Base-by-base conservation (phyloP, 2,329 filamentous ascomycete species). In the Arachnomyces sp. region DNA sequence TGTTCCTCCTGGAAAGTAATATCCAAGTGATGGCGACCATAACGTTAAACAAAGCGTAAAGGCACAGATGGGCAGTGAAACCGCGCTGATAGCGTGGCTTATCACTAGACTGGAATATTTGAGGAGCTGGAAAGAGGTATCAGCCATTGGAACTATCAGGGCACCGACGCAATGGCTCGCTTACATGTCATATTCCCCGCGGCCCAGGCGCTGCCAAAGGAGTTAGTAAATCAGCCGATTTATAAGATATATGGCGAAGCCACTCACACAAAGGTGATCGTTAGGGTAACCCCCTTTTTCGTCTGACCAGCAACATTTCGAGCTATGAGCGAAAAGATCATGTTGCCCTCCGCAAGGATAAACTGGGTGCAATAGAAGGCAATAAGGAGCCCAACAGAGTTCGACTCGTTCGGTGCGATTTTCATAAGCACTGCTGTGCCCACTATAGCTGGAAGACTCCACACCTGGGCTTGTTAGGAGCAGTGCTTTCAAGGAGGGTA, bases 301-400 rank as follows among this genome's bases (percentile, higher is more conserved):
- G 80, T 83, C 53, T 81, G 78, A 0, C 81, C 80, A n/a, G 75
- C 80, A 2, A 82, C 62, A 51, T 84, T 84, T 12, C 79, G 71
- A 0, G 74, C 20, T 25, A 25, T 25, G 20, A 25, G 20, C 20
- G 20, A 25, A 25, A 25, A 25, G 20, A 25, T 74, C 40, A 82
- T 68, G 62, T 84, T 70, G n/a, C 76, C 77, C 52, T 84, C 70
- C 6, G 73, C 68, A n/a, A 82, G 63, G 70, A 85, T 85, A 13
- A 77, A 82, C 25, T 84, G 69, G 1, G 77, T 79, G 46, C 84
- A 78, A 63, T 84, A 85, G 65, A 84, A 85, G 49, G 70, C 73
- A 51, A 84, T 73, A 7, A 85, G 64, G 1, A 85, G 69, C 4
- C 81, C 81, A 20, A 77, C 68, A 56, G 77, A 70, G 18, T 75